A percentile compares a stretch with the other conserved stretches of the same genome.
These are phyloP conservation scores for Alternaria arbusti DNA, from an alignment of 2,329 filamentous ascomycete species.

Conservation along the genomic window DNA sequence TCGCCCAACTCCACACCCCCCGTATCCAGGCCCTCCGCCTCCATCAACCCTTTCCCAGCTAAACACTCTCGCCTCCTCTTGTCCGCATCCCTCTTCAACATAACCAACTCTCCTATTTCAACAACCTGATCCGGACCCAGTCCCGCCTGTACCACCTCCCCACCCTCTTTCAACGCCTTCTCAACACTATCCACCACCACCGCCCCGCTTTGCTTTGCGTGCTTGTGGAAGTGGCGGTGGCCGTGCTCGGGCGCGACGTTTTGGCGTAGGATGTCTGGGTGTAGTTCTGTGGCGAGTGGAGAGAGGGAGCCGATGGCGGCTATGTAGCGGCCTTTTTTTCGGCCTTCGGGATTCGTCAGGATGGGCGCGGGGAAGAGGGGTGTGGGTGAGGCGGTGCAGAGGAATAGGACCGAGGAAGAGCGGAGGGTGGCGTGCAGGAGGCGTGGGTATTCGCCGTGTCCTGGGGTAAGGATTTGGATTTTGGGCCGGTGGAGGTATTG, in stretches of 20 bases:
- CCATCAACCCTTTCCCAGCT: conserved; percentile 41
- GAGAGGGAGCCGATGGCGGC: conserved; percentile 75
- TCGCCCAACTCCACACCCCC: conserved; percentile 72
- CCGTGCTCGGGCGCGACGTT: conserved; percentile 61
- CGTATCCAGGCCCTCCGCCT: conserved; percentile 79
- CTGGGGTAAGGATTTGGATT: conserved; percentile 72
- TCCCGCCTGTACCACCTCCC: conserved; percentile 82
- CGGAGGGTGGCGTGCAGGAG: conserved; percentile 74
- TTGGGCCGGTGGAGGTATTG: conserved; percentile 52
- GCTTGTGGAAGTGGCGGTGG: conserved; percentile 69
- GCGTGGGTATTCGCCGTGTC: conserved; percentile 72
- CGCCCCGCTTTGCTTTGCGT: conserved; percentile 64
- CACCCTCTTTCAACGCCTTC: conserved; percentile 80
- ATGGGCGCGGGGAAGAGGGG: conserved; percentile 78
- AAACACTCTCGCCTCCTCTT: conserved; percentile 36
- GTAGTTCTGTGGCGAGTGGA: conserved; percentile 81
- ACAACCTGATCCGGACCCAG: conserved; percentile 78
- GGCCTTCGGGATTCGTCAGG: conserved; percentile 73
- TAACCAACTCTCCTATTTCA: conserved; percentile 82
- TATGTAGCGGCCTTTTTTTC: conserved; percentile 74
- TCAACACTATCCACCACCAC: conserved; percentile 73
- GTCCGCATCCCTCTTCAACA: conserved; percentile 64
- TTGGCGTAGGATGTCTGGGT: conserved; percentile 74
- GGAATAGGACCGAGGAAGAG: conserved; percentile 82
- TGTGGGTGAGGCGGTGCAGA: conserved; percentile 77